Base-by-base conservation (phyloP, 176 grass and related monocot species). In the Triticum aestivum region DNA sequence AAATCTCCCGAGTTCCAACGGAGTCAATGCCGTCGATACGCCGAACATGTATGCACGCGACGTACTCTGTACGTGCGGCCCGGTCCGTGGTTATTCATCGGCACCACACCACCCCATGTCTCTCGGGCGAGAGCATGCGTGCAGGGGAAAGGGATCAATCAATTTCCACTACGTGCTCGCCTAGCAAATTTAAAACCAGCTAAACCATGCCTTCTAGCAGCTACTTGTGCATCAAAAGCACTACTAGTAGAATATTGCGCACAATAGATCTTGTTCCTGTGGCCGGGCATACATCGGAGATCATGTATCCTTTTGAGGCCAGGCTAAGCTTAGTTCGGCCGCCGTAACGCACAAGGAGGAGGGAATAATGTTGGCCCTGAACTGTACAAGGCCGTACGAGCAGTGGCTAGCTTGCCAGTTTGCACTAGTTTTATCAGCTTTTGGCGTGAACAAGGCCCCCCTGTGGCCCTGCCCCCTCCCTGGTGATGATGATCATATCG, bases 1-100 rank as follows among this genome's bases (percentile, higher is more conserved):
- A 84, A 84, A 77, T 63, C 62, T 81, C 77, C 77, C 85, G 77
- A 84, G 29, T 91, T 76, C 89, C 89, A 76, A 87, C 76, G 17
- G 75, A 24, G 89, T 84, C 85, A 84, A 91, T 87, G 85, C 85
- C 76, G 81, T 56, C 0, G 47, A 87, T 52, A 76, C 80, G 45
- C 69, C 81, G 73, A 80, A 81, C 89, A 91, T 26, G 26, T 54
- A 54, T 38, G 89, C 74, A 15, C 8, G 56, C 56, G 21, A 21
- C 56, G 56, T 21, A 8, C 18, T 74, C 23, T 1, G 64, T 66
- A 59, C 56, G 64, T 66, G 21, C 56, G 0, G 20, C 56, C 56
- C 56, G 54, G 54, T 2, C 54, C 61, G 79, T 64, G 79, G 65
- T 29, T 42, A 30, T 20, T 58, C 26, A 5, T 79, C 74, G 75